phyloP scores from a whole-genome alignment of 768 basidiomycete species.

The Macrolepiota albuminosa region DNA sequence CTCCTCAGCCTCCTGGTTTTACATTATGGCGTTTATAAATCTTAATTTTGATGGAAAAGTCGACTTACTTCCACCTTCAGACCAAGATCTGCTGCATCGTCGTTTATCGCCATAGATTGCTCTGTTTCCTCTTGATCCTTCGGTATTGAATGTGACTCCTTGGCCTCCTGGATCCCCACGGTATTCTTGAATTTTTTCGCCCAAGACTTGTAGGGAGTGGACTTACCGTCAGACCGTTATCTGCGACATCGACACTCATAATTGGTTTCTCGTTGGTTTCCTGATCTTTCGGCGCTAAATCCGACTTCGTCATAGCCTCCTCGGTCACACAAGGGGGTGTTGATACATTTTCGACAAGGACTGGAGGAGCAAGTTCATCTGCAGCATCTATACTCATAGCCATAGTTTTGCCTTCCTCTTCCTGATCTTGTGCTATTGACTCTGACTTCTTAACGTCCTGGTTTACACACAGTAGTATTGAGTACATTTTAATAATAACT shows the following conservation, averaged over 20 bases:
- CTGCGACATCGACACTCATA: background rate
- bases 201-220: background rate
- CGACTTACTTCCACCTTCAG: background rate
- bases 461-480: background rate
- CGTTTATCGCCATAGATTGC: background rate
- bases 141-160: background rate
- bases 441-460: background rate
- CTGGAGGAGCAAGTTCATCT: background rate
- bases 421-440: background rate
- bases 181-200: background rate
- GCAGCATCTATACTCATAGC: constrained; percentile 5
- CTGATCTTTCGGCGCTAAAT: background rate
- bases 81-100: background rate
- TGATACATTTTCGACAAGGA: background rate
- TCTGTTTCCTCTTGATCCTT: background rate
- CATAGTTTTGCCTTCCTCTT: background rate
- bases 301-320: background rate
- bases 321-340: background rate
- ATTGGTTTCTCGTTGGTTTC: background rate
- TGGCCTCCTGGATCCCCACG: background rate
- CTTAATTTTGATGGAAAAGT: background rate
- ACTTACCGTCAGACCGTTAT: background rate
- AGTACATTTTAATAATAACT: background rate
- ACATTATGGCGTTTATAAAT: background rate
- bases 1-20: background rate